Base-by-base conservation (phyloP, 2,329 filamentous ascomycete species). In the Hymenoscyphus fraxineus region DNA sequence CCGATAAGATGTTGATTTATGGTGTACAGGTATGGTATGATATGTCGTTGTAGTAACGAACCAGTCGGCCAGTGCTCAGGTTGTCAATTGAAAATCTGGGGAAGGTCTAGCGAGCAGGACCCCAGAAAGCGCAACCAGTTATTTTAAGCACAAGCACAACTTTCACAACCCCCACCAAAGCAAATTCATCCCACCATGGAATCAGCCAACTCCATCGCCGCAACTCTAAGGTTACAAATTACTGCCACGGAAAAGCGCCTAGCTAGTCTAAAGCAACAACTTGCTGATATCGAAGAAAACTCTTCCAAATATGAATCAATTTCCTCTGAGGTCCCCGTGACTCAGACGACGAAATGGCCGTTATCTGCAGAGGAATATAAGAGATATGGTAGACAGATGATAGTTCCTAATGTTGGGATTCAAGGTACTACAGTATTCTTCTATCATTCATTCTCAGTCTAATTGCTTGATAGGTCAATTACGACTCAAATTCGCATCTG, bases 341-440 rank as follows among this genome's bases (percentile, higher is more conserved):
- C 65, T 44, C 55, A 64, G 54, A 41, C 40, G 78, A 16, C 54
- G 32, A 84, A 79, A 68, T 94, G 91, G 89, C 91, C 91, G 0
- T 80, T 97, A 2, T 77, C 79, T 3, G 78, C 81, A 16, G 85
- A 89, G 5, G 93, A 97, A 71, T 97, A 97, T 76, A 86, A 86
- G 68, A 85, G 93, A 66, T 98, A 98, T 79, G 93, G 92, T 7
- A 83, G 94, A 47, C 94, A 97, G 78, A 88, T 98, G 80, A 93
- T 98, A 68, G 86, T 97, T 66, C 90, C 92, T 0, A 85, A 89
- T 64, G 82, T 97, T 66, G 93, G 93, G 0, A 80, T 96, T 0
- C 81, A 87, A 76, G 92, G 90, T 90, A 58, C 19, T 41, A 13
- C 12, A 10, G 2, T 10, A 35, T 6, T 12, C 13, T 39, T 27